Conservation (phyloP, 1,284 basidiomycete genomes). For the Cystobasidium sp. region DNA sequence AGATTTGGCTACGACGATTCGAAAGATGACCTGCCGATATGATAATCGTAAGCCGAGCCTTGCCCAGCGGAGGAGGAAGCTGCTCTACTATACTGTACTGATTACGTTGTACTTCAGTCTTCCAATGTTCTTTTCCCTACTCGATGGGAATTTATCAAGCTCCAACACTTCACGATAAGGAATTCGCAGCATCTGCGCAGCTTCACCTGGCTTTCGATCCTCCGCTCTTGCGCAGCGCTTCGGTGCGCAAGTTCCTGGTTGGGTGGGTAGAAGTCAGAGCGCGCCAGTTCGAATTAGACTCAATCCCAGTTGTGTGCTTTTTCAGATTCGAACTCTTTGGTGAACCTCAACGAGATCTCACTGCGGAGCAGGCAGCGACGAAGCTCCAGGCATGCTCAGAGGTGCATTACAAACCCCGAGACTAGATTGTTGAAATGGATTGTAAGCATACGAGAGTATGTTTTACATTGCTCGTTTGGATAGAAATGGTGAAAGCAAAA, state of each 20-base stretch:
- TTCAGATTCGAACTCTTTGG: conserved; percentile 86
- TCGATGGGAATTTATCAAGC: conserved; percentile 94
- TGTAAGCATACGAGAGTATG: background rate
- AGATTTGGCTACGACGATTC: conserved; percentile 70
- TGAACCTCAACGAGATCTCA: conserved; percentile 87
- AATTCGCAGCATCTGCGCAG: conserved; percentile 65
- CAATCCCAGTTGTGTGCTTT: background rate
- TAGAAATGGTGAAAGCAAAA: too few relatives aligned
- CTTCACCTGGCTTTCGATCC: conserved; percentile 89
- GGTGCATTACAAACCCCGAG: conserved; percentile 61
- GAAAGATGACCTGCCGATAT: conserved; percentile 72
- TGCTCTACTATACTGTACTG: background rate
- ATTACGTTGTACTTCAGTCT: conserved; percentile 42
- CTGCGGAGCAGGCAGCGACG: conserved; percentile 83
- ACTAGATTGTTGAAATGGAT: conserved; percentile 33
- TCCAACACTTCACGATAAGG: conserved; percentile 64
- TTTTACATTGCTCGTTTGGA: background rate
- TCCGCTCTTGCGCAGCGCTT: conserved; percentile 79
- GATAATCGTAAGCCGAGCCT: conserved; percentile 68
- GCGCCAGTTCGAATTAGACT: conserved; percentile 2
- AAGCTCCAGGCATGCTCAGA: conserved; percentile 64
- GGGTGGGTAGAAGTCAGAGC: conserved; percentile 65
- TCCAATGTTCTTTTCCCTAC: conserved; percentile 80
- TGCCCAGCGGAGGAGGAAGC: conserved; percentile 59
- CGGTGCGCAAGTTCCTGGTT: conserved; percentile 86